Evolutionary conservation across 2,329 filamentous ascomycete species (phyloP).

Genomic region (Ascochyta koolunga): DNA sequence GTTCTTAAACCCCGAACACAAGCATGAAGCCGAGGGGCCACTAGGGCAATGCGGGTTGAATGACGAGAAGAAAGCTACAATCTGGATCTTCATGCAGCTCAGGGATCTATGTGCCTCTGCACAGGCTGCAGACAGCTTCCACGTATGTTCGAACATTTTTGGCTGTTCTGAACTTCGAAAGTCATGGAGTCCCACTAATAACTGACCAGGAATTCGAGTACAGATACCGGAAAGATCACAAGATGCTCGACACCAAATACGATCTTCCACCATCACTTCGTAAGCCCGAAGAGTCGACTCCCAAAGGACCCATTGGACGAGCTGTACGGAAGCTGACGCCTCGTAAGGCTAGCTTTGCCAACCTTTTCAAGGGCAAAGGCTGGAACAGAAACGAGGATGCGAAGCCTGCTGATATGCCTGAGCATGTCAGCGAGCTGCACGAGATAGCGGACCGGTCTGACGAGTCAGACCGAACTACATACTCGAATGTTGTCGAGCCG

Average conservation of each 20-base stretch:
- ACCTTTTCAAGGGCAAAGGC: slow-evolving; percentile 42
- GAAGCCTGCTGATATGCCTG: neutral
- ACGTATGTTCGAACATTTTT: slow-evolving; percentile 24
- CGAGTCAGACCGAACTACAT: neutral
- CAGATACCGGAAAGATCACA: slow-evolving; percentile 39
- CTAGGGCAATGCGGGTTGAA: slow-evolving; percentile 31
- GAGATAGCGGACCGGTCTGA: neutral
- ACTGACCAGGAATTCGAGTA: slow-evolving; percentile 40
- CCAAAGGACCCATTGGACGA: slow-evolving; percentile 36
- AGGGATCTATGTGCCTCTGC: slow-evolving; percentile 36
- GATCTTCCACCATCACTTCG: slow-evolving; percentile 24
- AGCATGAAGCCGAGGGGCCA: slow-evolving; percentile 13
- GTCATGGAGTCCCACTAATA: neutral
- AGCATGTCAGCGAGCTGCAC: slow-evolving; percentile 7
- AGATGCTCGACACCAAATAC: slow-evolving; percentile 27
- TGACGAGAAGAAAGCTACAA: slow-evolving; percentile 36
- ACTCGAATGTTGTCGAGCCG: neutral
- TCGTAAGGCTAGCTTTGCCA: slow-evolving; percentile 43
- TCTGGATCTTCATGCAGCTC: slow-evolving; percentile 41
- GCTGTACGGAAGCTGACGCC: slow-evolving; percentile 44
- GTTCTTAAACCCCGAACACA: slow-evolving; percentile 21
- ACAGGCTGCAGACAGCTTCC: slow-evolving; percentile 42
- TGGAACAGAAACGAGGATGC: slow-evolving; percentile 33
- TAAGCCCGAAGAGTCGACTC: slow-evolving; percentile 29
- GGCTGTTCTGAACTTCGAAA: neutral